Evolutionary conservation across 441 rosid species (phyloP), one percentile per base, ranked within the genome.

Genomic region (Geranium incanum): DNA sequence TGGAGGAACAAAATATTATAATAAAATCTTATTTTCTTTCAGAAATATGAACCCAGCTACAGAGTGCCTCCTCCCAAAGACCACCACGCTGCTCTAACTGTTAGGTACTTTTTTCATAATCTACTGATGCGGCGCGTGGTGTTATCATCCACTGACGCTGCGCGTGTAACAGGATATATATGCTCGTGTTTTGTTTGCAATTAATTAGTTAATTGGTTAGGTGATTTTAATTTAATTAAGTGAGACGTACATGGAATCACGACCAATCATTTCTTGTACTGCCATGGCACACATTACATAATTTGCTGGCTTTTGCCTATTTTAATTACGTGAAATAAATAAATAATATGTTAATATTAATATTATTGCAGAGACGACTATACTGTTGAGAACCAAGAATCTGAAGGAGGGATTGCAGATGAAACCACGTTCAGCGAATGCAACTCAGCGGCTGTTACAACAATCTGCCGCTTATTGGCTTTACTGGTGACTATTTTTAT

Each of bases 1-100:
- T 52, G 57, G 11, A 48, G 11, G n/a, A 15, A 16, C n/a, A 18
- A 6, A 16, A 18, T 57, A 7, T 57, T 57, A 6, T 57, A 7
- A 57, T 57, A 23, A 7, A 1, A 9, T 4, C 23, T 0, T 21
- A 15, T 8, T 55, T 43, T 19, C 0, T n/a, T 59, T n/a, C 86
- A 87, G 91, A 83, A 79, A 36, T 87, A 85, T 69, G 87, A 82
- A 78, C 87, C 86, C 37, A 91, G 90, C 68, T 92, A 86, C 70
- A 82, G 86, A 38, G 90, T 85, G 67, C 71, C 87, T 68, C 63
- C 63, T 5, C 28, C 63, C 9, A 88, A 85, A 78, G 87, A 86
- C 86, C 72, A 80, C 66, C 91, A 89, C 43, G 77, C 68, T 18
- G 78, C 79, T 55, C 79, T 79, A 74, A 81, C 88, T 5, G 81